Evolutionary conservation across 352 stramenopile species (phyloP).

Genomic region (Aphanomyces astaci): DNA sequence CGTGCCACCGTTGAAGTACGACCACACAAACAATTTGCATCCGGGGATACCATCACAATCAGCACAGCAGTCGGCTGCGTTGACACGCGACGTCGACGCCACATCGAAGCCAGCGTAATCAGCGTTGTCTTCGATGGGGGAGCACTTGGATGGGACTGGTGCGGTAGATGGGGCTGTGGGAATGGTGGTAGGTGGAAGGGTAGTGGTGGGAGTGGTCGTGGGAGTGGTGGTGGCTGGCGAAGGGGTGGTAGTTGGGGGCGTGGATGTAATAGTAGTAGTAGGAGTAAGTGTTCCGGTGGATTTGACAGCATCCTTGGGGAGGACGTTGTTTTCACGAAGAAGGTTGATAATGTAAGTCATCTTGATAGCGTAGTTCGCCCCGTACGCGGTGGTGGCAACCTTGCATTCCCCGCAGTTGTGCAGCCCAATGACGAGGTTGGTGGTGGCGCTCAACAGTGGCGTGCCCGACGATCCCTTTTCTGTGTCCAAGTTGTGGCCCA

Average conservation of each 20-base stretch:
- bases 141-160: background rate
- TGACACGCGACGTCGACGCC: background rate
- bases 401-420: slow-evolving; percentile 66
- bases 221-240: background rate
- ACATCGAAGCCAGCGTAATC: slow-evolving; percentile 6
- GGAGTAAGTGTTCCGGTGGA: background rate
- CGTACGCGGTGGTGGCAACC: background rate
- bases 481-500: slow-evolving; percentile 20
- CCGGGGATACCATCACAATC: slow-evolving; percentile 3
- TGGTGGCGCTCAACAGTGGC: slow-evolving; percentile 45
- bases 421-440: slow-evolving; percentile 45
- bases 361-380: slow-evolving; percentile 59
- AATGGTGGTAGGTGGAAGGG: background rate
- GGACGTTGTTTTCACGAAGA: slow-evolving; percentile 35
- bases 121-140: background rate
- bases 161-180: background rate
- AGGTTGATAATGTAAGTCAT: slow-evolving; percentile 51
- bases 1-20: background rate
- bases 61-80: background rate
- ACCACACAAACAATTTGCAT: slow-evolving; percentile 18
- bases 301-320: slow-evolving; percentile 34
- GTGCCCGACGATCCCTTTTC: slow-evolving; percentile 37
- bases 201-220: background rate
- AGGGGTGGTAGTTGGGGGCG: background rate
- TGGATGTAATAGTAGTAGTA: background rate